Evolutionary conservation across 2,329 filamentous ascomycete genomes (phyloP).

Genomic region (Lomentospora prolificans): DNA sequence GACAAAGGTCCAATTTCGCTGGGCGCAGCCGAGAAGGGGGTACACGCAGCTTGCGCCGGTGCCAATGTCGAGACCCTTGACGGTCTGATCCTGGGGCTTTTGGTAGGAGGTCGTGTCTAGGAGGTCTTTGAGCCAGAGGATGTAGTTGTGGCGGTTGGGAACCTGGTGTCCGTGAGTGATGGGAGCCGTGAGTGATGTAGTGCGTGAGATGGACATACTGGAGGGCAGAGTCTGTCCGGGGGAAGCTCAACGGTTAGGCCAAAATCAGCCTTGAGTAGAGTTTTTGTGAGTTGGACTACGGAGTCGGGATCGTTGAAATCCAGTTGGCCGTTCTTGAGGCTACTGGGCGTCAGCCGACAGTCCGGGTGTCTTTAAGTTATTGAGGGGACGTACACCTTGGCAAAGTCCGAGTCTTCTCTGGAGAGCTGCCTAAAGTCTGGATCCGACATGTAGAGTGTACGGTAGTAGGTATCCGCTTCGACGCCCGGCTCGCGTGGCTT

Average conservation of each 20-base stretch:
- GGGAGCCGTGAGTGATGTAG: too few relatives aligned
- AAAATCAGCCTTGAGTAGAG: slow-evolving; percentile 69
- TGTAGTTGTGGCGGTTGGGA: slow-evolving; percentile 71
- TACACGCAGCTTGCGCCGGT: slow-evolving; percentile 91
- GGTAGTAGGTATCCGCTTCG: slow-evolving; percentile 13
- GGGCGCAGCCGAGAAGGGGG: slow-evolving; percentile 64
- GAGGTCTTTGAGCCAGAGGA: slow-evolving; percentile 77
- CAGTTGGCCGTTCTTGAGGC: slow-evolving; percentile 41
- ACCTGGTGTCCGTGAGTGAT: slow-evolving; percentile 31
- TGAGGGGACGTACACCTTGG: slow-evolving; percentile 24
- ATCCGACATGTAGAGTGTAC: slow-evolving; percentile 28
- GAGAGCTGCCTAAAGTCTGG: slow-evolving; percentile 35
- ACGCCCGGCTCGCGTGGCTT: slow-evolving; percentile 1
- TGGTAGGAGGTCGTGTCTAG: slow-evolving; percentile 60
- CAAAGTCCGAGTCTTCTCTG: slow-evolving; percentile 30
- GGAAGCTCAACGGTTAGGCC: slow-evolving; percentile 61
- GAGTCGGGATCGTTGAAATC: slow-evolving; percentile 73
- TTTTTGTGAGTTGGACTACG: slow-evolving; percentile 72
- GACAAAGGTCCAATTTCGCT: slow-evolving; percentile 64
- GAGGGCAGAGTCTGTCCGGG: slow-evolving; percentile 72
- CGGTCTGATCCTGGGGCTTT: slow-evolving; percentile 28
- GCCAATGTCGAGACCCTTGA: slow-evolving; percentile 73
- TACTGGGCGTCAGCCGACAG: slow-evolving; percentile 13
- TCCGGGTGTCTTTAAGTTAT: background rate
- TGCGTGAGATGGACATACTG: slow-evolving; percentile 50